A percentile compares a stretch with the other conserved stretches of the same genome.
Conservation (phyloP, 345 rosid genomes). For the Rubroshorea leprosula region DNA sequence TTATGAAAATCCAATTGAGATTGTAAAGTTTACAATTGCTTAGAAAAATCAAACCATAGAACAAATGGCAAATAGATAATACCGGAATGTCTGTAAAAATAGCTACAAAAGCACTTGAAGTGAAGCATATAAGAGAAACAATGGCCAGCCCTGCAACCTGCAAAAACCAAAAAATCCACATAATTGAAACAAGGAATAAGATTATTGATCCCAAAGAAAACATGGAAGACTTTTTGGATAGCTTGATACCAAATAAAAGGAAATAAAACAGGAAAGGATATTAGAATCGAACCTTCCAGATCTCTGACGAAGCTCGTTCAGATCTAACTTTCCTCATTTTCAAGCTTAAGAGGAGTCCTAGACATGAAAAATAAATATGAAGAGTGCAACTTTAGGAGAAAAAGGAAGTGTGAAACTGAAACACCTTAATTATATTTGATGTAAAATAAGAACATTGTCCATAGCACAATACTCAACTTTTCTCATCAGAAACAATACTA, state of each 20-base stretch:
- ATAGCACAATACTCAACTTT: not conserved
- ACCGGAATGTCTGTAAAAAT: slow-evolving; percentile 51
- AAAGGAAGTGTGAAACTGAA: too few species aligned
- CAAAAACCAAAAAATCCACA: slow-evolving; percentile 10
- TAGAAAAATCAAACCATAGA: slow-evolving; percentile 8
- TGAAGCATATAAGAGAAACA: slow-evolving; percentile 52
- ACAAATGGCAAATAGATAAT: slow-evolving; percentile 9
- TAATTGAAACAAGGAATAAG: not conserved
- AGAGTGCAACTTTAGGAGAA: not conserved
- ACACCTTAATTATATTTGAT: not conserved
- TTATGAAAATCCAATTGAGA: slow-evolving; percentile 5
- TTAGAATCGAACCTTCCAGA: slow-evolving; percentile 43
- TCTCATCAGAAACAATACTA: not conserved
- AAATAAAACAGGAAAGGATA: not conserved
- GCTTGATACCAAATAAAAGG: not conserved
- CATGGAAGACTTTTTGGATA: not conserved
- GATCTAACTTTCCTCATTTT: slow-evolving; percentile 60
- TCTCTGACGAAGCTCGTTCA: slow-evolving; percentile 59
- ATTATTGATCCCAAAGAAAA: not conserved
- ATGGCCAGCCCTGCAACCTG: slow-evolving; percentile 64
- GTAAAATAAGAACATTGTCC: not conserved
- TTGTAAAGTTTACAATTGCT: not conserved
- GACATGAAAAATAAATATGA: slow-evolving; percentile 7
- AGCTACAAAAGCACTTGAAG: slow-evolving; percentile 42
- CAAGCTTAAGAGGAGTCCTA: slow-evolving; percentile 48